Conservation (phyloP, 805 yeast species). For the Monosporozyma yasuniensis region DNA sequence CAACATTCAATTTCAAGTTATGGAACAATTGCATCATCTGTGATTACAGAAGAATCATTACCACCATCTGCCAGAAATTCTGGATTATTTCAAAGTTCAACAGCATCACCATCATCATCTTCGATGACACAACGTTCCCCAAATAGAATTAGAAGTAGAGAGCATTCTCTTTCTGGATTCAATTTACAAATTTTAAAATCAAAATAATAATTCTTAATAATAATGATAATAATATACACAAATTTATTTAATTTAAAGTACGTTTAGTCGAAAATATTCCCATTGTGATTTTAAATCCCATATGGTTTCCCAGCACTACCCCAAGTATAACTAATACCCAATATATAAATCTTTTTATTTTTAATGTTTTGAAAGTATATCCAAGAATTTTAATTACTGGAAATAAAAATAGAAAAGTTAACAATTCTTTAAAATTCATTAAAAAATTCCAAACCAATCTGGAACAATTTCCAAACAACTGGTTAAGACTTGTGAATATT, state of each 20-base stretch:
- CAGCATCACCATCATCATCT: neutral
- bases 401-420: neutral
- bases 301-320: neutral
- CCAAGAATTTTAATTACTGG: neutral
- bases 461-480: neutral
- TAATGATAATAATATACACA: neutral
- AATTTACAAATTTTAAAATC: constrained; percentile 4
- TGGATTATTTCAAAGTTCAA: neutral
- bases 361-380: neutral
- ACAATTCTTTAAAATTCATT: neutral
- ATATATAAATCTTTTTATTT: neutral
- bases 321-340: neutral
- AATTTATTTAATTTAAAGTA: neutral
- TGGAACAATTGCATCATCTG: neutral
- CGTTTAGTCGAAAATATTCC: neutral
- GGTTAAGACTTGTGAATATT: neutral
- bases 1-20: neutral
- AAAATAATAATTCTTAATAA: constrained; percentile 1
- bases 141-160: neutral
- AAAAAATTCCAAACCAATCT: neutral
- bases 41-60: neutral
- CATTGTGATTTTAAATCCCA: neutral
- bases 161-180: constrained; percentile 1
- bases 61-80: neutral
- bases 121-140: neutral